Evolutionary conservation across 495 filamentous ascomycete species (phyloP).

Genomic region (Elasticomyces elasticus): DNA sequence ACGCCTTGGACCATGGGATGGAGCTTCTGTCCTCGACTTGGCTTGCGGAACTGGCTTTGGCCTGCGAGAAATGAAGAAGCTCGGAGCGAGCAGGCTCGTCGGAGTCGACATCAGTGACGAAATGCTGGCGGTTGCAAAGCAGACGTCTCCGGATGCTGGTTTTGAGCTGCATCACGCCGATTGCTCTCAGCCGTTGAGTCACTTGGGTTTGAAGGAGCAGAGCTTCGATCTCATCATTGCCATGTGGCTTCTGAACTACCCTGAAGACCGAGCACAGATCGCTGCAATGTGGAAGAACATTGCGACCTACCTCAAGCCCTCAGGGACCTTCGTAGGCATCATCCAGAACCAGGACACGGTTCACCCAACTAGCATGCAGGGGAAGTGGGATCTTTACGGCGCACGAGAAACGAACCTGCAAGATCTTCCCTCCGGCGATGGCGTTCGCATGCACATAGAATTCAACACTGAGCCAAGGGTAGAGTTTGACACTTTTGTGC

Average conservation of each 20-base stretch:
- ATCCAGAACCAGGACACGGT: constrained; percentile 14
- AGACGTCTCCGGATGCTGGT: constrained; percentile 1
- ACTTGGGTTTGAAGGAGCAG: constrained; percentile 4
- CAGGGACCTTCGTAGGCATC: constrained; percentile 5
- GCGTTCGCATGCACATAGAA: constrained; percentile 9
- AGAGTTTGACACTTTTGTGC: constrained; percentile 14
- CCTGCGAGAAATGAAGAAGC: constrained; percentile 11
- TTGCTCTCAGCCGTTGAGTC: constrained; percentile 4
- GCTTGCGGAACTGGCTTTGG: constrained; percentile 14
- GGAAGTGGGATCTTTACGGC: constrained; percentile 7
- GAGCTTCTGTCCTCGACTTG: constrained; percentile 3
- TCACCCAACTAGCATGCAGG: constrained; percentile 8
- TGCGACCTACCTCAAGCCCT: constrained; percentile 1
- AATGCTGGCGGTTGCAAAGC: constrained; percentile 9
- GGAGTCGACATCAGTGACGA: constrained; percentile 12
- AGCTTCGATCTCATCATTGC: constrained; percentile 9
- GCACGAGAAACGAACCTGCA: constrained; percentile 6
- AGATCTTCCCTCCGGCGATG: constrained; percentile 2
- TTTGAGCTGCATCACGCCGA: constrained; percentile 15
- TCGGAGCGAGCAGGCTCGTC: constrained; percentile 10
- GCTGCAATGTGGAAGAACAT: constrained; percentile 14
- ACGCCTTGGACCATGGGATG: constrained; percentile 4
- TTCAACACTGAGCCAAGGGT: constrained; percentile 12
- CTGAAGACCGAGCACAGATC: constrained; percentile 5
- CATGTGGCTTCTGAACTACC: constrained; percentile 17